Conservation (phyloP, 306 rosid genomes). For the Boehmeria nivea region DNA sequence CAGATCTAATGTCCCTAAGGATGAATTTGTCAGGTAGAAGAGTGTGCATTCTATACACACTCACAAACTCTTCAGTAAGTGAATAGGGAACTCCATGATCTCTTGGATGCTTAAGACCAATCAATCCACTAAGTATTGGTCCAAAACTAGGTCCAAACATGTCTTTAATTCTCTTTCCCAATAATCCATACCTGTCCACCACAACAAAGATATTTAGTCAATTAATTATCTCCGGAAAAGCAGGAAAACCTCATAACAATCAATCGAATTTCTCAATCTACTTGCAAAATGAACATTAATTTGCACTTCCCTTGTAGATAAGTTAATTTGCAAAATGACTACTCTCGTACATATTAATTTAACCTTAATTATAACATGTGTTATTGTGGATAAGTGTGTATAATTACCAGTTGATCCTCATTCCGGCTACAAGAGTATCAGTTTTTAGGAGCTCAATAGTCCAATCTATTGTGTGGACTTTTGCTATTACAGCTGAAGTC, state of each 20-base stretch:
- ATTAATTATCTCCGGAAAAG: too few relatives aligned
- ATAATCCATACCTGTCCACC: constrained; percentile 58
- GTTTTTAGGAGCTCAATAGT: constrained; percentile 70
- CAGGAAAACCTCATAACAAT: too few relatives aligned
- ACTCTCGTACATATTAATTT: too few relatives aligned
- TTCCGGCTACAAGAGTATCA: constrained; percentile 55
- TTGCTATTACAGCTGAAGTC: constrained; percentile 73
- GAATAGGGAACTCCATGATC: constrained; percentile 82
- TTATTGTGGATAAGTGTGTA: too few relatives aligned
- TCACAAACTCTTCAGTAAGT: constrained; percentile 64
- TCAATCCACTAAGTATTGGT: constrained; percentile 58
- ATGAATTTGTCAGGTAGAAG: constrained; percentile 56
- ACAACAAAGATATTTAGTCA: not conserved
- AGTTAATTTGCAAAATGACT: too few relatives aligned
- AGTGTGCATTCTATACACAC: constrained; percentile 76
- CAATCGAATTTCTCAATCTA: too few relatives aligned
- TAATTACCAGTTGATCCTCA: constrained; percentile 78
- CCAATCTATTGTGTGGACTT: constrained; percentile 86
- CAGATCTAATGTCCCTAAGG: constrained; percentile 37
- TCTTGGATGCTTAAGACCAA: constrained; percentile 54
- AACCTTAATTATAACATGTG: too few relatives aligned
- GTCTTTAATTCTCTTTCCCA: constrained; percentile 72
- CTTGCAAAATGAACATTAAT: too few relatives aligned
- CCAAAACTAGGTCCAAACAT: constrained; percentile 54
- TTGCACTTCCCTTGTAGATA: too few relatives aligned